A percentile compares a stretch with the other conserved stretches of the same genome.
Evolutionary conservation across 1,284 basidiomycete genomes (phyloP).

Genomic region (Irpex sp.): DNA sequence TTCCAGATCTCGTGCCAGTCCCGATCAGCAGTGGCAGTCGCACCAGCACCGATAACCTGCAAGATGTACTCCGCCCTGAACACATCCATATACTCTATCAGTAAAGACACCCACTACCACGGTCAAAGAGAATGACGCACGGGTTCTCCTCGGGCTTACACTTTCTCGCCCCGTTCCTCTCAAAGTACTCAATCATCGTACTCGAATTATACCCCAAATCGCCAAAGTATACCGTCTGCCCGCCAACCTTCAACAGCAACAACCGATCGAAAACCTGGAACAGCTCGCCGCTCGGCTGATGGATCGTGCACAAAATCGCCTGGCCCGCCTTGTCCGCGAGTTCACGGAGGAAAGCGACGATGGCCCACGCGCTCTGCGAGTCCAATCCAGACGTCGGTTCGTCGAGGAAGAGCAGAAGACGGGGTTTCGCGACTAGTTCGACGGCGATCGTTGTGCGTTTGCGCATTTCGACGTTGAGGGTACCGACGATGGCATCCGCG

Average conservation of each 20-base stretch:
- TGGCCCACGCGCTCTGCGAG: constrained; percentile 86
- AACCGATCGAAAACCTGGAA: constrained; percentile 69
- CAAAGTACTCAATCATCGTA: constrained; percentile 65
- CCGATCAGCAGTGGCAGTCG: constrained; percentile 26
- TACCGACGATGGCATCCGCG: constrained; percentile 73
- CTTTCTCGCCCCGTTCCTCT: constrained; percentile 46
- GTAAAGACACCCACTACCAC: background rate
- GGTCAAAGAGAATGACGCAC: constrained; percentile 30
- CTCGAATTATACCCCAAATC: constrained; percentile 57
- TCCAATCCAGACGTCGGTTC: constrained; percentile 84
- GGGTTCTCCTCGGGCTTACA: constrained; percentile 39
- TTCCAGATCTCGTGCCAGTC: constrained; percentile 33
- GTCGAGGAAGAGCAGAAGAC: constrained; percentile 76
- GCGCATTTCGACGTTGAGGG: constrained; percentile 69
- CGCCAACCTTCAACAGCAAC: constrained; percentile 59
- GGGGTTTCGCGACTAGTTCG: constrained; percentile 78
- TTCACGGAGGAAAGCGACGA: constrained; percentile 72
- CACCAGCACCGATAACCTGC: constrained; percentile 64
- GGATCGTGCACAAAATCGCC: constrained; percentile 67
- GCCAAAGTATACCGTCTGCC: constrained; percentile 75
- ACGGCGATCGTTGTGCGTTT: constrained; percentile 83
- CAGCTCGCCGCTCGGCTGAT: constrained; percentile 70
- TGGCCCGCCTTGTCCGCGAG: constrained; percentile 75
- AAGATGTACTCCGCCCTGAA: constrained; percentile 52
- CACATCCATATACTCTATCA: background rate